A percentile compares a stretch with the other conserved stretches of the same genome.
These are phyloP conservation scores for Phytophthora brassicae DNA, from an alignment of 352 stramenopile species.

Conservation along the genomic window DNA sequence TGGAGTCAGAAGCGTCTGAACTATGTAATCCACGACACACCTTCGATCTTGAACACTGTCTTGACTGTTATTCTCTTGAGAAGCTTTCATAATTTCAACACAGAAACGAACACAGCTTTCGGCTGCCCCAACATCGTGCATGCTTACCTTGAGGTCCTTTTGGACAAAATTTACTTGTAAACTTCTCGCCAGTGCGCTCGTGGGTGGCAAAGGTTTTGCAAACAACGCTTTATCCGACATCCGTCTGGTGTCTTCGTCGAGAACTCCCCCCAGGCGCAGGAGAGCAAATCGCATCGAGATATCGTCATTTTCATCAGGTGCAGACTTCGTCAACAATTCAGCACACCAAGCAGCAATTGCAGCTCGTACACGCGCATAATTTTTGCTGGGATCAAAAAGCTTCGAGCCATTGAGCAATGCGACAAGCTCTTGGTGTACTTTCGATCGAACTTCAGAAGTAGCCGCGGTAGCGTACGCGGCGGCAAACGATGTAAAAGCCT, in stretches of 20 bases:
- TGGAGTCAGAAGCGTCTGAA: constrained; percentile 43
- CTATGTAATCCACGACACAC: constrained; percentile 50
- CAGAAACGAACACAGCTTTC: constrained; percentile 63
- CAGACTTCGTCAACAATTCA: constrained; percentile 32
- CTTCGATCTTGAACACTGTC: constrained; percentile 28
- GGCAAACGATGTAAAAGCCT: constrained; percentile 58
- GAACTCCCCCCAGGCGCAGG: constrained; percentile 41
- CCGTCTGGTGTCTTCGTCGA: constrained; percentile 46
- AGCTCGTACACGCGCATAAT: constrained; percentile 63
- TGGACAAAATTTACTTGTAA: constrained; percentile 28
- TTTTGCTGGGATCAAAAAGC: constrained; percentile 57
- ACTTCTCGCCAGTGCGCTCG: constrained; percentile 27
- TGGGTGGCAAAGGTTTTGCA: constrained; percentile 43
- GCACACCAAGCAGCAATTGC: constrained; percentile 64
- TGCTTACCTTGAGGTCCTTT: constrained; percentile 44
- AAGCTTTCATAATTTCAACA: constrained; percentile 43
- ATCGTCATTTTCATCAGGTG: constrained; percentile 20
- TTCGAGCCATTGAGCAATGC: constrained; percentile 57
- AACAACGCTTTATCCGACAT: constrained; percentile 47
- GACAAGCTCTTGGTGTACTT: constrained; percentile 53
- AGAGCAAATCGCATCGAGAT: constrained; percentile 64
- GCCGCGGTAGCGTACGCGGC: constrained; percentile 40
- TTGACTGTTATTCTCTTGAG: constrained; percentile 6
- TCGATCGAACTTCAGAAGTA: constrained; percentile 29
- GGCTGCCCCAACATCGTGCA: constrained; percentile 35